phyloP scores from a whole-genome alignment of 1,284 basidiomycete genomes.

The Microbotryum scabiosae region DNA sequence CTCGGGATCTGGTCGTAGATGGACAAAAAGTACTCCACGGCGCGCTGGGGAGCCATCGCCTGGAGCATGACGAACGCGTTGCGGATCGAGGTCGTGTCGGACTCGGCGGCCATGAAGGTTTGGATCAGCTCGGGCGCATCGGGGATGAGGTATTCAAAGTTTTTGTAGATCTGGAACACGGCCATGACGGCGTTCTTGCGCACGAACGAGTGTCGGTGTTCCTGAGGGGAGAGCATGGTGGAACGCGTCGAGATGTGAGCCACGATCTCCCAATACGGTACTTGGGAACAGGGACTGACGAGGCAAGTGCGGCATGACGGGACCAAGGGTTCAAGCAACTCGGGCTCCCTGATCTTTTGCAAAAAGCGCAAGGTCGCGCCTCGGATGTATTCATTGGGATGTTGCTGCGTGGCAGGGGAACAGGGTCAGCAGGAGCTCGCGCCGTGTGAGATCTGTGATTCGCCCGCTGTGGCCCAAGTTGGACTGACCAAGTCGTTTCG shows the following conservation, averaged over 20 bases:
- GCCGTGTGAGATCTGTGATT: background rate
- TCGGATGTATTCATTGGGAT: constrained; percentile 98
- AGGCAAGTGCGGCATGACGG: constrained; percentile 89
- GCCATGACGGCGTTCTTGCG: constrained; percentile 98
- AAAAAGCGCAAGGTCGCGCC: constrained; percentile 94
- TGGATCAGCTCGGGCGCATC: constrained; percentile 95
- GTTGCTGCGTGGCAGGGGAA: constrained; percentile 59
- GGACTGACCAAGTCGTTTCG: constrained; percentile 81
- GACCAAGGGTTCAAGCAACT: constrained; percentile 91
- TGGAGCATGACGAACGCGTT: constrained; percentile 95
- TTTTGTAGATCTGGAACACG: constrained; percentile 85
- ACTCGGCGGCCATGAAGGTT: constrained; percentile 91
- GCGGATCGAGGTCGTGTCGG: constrained; percentile 91
- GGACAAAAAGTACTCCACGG: constrained; percentile 80
- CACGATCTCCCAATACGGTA: background rate
- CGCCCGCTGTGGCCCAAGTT: background rate
- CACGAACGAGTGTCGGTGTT: constrained; percentile 97
- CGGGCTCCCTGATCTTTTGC: constrained; percentile 89
- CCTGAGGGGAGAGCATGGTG: constrained; percentile 40
- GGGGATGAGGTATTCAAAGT: constrained; percentile 89
- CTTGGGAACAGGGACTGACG: constrained; percentile 33
- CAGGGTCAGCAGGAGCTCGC: background rate
- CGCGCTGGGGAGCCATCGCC: constrained; percentile 77
- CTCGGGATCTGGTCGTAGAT: constrained; percentile 74
- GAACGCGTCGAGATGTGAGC: background rate